Percentiles rank a stretch among this genome's conserved stretches.
Evolutionary conservation across 768 basidiomycete species (phyloP).

Genomic region (Amanita molliuscula): DNA sequence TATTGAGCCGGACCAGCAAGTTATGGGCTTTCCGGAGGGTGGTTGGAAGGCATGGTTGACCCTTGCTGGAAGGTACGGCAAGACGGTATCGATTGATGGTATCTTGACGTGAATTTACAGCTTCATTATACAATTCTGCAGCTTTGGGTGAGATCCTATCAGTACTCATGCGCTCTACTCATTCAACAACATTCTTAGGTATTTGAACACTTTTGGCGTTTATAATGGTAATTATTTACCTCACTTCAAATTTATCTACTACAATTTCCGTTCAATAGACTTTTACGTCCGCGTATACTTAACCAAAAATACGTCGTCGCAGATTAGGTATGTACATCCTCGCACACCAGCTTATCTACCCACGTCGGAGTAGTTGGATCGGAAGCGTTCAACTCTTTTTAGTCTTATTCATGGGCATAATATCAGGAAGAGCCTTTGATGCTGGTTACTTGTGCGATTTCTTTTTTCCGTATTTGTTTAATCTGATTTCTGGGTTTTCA

Average conservation of each 20-base stretch:
- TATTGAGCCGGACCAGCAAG: neutral
- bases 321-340: constrained; percentile 20
- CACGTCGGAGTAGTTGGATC: constrained; percentile 20
- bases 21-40: constrained; percentile 22
- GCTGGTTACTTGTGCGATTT: constrained; percentile 37
- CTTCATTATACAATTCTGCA: constrained; percentile 29
- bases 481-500: neutral
- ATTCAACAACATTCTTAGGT: constrained; percentile 14
- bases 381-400: constrained; percentile 41
- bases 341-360: neutral
- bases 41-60: constrained; percentile 32
- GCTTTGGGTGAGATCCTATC: constrained; percentile 25
- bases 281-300: constrained; percentile 31
- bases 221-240: constrained; percentile 18
- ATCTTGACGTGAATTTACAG: constrained; percentile 12
- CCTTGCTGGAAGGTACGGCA: constrained; percentile 30
- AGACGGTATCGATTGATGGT: neutral
- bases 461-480: neutral
- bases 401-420: constrained; percentile 30
- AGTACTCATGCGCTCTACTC: neutral
- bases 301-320: constrained; percentile 19
- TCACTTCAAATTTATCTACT: neutral
- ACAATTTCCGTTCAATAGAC: constrained; percentile 16
- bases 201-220: constrained; percentile 25
- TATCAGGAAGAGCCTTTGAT: constrained; percentile 40